phyloP scores from a whole-genome alignment of 2,329 filamentous ascomycete species.

The Microcyclospora pomicola region DNA sequence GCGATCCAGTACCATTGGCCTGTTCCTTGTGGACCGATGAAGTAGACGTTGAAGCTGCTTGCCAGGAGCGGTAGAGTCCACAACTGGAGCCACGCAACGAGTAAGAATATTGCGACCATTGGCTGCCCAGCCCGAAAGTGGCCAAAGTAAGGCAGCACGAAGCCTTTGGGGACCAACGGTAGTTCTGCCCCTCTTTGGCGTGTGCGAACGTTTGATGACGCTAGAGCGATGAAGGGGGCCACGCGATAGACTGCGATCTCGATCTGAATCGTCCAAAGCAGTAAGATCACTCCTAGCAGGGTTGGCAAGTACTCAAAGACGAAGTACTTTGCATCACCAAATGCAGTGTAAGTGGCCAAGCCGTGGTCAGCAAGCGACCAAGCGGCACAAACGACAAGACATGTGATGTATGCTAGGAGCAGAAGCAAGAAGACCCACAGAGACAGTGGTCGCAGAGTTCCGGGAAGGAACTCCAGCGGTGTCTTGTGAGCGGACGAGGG shows the following conservation, averaged over 20 bases:
- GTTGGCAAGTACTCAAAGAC: constrained; percentile 76
- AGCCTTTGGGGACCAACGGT: constrained; percentile 45
- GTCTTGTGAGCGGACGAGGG: constrained; percentile 11
- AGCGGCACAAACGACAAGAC: constrained; percentile 57
- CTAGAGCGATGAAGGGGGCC: constrained; percentile 66
- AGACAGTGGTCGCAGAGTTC: constrained; percentile 52
- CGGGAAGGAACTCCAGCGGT: constrained; percentile 54
- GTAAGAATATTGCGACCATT: constrained; percentile 49
- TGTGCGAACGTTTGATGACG: constrained; percentile 44
- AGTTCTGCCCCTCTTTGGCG: constrained; percentile 55
- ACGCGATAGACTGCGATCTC: constrained; percentile 61
- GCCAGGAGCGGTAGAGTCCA: constrained; percentile 73
- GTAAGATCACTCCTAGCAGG: constrained; percentile 53
- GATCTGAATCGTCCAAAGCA: constrained; percentile 66
- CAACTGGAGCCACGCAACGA: constrained; percentile 62
- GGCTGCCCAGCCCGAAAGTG: constrained; percentile 56
- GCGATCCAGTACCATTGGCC: constrained; percentile 65
- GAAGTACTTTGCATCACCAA: constrained; percentile 66
- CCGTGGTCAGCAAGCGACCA: constrained; percentile 51
- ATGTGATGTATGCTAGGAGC: constrained; percentile 56
- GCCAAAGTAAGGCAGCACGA: constrained; percentile 53
- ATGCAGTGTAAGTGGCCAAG: constrained; percentile 52
- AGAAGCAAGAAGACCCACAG: constrained; percentile 47
- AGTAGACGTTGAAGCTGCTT: constrained; percentile 56
- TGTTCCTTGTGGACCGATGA: constrained; percentile 43